Percentiles rank a stretch among this genome's conserved stretches.
Evolutionary conservation across 116 monocot genomes (phyloP).

Genomic region (Posidonia oceanica): DNA sequence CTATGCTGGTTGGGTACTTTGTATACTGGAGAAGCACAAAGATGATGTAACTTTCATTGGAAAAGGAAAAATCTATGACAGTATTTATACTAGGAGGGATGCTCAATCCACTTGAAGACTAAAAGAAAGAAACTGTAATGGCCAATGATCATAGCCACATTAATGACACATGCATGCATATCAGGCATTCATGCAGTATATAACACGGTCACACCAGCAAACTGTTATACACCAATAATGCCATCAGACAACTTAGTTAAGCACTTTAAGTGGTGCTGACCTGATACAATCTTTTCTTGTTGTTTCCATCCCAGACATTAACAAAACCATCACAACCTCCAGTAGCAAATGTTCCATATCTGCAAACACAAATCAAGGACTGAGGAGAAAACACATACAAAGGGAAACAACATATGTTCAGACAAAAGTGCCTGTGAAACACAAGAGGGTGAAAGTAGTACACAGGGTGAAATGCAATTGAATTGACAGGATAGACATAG

Average conservation of each 20-base stretch:
- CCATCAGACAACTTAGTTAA: too few species aligned
- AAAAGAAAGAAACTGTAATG: too few species aligned
- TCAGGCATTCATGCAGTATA: too few species aligned
- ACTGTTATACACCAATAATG: too few species aligned
- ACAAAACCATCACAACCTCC: conserved; percentile 97
- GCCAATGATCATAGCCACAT: too few species aligned
- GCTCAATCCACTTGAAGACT: too few species aligned
- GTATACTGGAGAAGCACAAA: conserved; percentile 51
- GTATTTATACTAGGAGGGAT: too few species aligned
- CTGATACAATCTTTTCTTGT: conserved; percentile 95
- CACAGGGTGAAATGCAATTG: conserved; percentile 96
- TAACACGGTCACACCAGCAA: too few species aligned
- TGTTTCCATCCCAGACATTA: conserved; percentile 96
- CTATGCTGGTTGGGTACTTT: conserved; percentile 75
- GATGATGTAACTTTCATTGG: background rate
- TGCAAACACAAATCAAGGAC: conserved; percentile 19
- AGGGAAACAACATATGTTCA: background rate
- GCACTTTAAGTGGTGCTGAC: conserved; percentile 8
- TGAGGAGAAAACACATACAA: background rate
- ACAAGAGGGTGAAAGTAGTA: conserved; percentile 17
- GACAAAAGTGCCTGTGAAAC: background rate
- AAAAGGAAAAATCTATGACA: too few species aligned
- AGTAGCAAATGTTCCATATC: conserved; percentile 97
- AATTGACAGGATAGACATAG: conserved; percentile 90
- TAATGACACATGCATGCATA: too few species aligned